Conservation (phyloP, 2,329 filamentous ascomycete genomes). For the Xylariaceae sp. region DNA sequence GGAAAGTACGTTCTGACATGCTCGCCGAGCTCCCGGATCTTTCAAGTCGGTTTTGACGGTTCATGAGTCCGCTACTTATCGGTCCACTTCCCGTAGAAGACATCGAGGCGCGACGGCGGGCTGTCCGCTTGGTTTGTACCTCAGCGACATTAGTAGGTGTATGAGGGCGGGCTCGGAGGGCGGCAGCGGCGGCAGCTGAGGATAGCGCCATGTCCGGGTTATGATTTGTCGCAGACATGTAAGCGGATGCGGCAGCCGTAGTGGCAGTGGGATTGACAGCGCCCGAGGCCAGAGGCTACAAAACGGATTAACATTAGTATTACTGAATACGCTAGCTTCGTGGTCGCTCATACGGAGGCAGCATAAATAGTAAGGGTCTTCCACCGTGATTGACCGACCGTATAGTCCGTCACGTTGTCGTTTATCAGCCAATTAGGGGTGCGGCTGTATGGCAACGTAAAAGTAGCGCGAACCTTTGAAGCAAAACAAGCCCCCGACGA, state of each 20-base stretch:
- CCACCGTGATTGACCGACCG: slow-evolving; percentile 15
- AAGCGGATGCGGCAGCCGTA: slow-evolving; percentile 75
- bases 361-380: slow-evolving; percentile 17
- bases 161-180: slow-evolving; percentile 70
- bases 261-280: slow-evolving; percentile 68
- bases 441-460: not conserved
- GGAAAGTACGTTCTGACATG: slow-evolving; percentile 85
- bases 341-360: not conserved
- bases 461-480: not conserved
- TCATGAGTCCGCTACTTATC: slow-evolving; percentile 34
- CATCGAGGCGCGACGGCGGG: slow-evolving; percentile 64
- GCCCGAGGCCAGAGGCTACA: slow-evolving; percentile 56
- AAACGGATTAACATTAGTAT: slow-evolving; percentile 15
- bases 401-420: not conserved
- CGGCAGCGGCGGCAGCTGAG: slow-evolving; percentile 78
- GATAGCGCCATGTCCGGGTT: slow-evolving; percentile 62
- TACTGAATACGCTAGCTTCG: slow-evolving; percentile 5
- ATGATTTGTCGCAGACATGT: slow-evolving; percentile 57
- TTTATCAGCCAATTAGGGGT: not conserved
- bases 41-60: slow-evolving; percentile 43
- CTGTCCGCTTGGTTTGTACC: slow-evolving; percentile 81
- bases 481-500: not conserved
- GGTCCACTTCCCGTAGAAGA: slow-evolving; percentile 56
- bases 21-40: slow-evolving; percentile 67
- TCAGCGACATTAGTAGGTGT: slow-evolving; percentile 75